A percentile compares a stretch with the other conserved stretches of the same genome.
Evolutionary conservation across 805 yeast genomes (phyloP).

Genomic region (Kuraishia hungarica): DNA sequence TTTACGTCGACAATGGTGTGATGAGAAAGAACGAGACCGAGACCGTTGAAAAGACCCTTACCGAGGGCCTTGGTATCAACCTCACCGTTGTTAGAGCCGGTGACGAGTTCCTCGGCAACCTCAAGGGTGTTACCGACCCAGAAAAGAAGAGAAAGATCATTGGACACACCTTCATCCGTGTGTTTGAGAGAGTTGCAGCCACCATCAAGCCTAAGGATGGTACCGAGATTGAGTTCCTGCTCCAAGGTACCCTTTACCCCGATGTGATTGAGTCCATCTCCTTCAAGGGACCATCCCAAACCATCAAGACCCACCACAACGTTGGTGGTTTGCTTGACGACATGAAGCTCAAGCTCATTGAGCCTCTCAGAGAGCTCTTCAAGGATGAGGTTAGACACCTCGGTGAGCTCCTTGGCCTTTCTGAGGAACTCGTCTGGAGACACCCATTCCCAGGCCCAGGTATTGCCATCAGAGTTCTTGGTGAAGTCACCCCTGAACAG

Average conservation of each 20-base stretch:
- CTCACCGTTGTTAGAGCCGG: conserved; percentile 91
- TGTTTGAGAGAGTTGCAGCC: conserved; percentile 93
- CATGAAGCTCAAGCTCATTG: conserved; percentile 97
- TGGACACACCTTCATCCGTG: conserved; percentile 95
- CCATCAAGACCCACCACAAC: conserved; percentile 98
- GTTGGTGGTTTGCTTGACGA: conserved; percentile 97
- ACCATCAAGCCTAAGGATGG: conserved; percentile 85
- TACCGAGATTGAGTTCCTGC: conserved; percentile 81
- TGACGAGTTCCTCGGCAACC: conserved; percentile 76
- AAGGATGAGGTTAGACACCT: conserved; percentile 97
- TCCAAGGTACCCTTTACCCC: conserved; percentile 97
- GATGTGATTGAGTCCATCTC: conserved; percentile 98
- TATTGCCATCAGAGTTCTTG: conserved; percentile 94
- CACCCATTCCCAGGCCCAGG: conserved; percentile 99
- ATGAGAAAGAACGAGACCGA: conserved; percentile 92
- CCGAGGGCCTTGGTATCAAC: conserved; percentile 91
- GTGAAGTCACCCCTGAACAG: conserved; percentile 91
- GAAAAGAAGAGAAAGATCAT: conserved; percentile 98
- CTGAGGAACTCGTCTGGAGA: conserved; percentile 97
- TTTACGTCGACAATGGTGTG: conserved; percentile 95
- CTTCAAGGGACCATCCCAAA: conserved; percentile 99
- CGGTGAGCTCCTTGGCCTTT: conserved; percentile 91
- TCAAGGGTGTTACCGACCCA: conserved; percentile 94
- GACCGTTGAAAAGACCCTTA: conserved; percentile 79
- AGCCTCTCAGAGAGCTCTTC: conserved; percentile 96